These are phyloP conservation scores for Trametes hirsuta DNA, from an alignment of 1,284 basidiomycete genomes.

Conservation along the genomic window DNA sequence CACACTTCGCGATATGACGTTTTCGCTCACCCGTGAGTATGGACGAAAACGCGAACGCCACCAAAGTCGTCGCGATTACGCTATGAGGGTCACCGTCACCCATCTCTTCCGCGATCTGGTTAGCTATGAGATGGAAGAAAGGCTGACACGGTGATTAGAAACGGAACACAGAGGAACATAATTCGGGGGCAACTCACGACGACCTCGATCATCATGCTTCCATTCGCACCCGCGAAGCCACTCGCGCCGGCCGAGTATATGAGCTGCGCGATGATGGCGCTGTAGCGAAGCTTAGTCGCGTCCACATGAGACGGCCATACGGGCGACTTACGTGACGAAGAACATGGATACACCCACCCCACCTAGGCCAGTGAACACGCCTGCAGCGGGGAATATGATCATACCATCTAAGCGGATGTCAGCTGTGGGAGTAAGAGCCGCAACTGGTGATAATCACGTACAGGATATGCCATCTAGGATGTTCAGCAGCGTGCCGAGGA, in stretches of 20 bases:
- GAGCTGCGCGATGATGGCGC: slow-evolving; percentile 81
- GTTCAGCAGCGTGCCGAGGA: slow-evolving; percentile 88
- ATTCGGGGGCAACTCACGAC: slow-evolving; percentile 62
- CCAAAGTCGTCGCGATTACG: slow-evolving; percentile 90
- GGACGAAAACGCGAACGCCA: slow-evolving; percentile 87
- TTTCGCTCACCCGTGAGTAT: slow-evolving; percentile 78
- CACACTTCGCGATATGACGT: not conserved
- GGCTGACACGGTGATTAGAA: slow-evolving; percentile 52
- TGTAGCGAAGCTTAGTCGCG: slow-evolving; percentile 23
- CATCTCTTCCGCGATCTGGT: slow-evolving; percentile 73
- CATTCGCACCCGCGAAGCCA: slow-evolving; percentile 89
- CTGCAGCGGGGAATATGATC: slow-evolving; percentile 89
- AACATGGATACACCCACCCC: slow-evolving; percentile 95
- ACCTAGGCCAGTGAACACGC: slow-evolving; percentile 82
- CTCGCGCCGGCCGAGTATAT: slow-evolving; percentile 88
- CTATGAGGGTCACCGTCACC: slow-evolving; percentile 72
- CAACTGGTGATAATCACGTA: slow-evolving; percentile 43
- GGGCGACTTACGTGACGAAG: slow-evolving; percentile 71
- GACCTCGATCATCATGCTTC: slow-evolving; percentile 99
- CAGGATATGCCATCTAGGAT: slow-evolving; percentile 93
- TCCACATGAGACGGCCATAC: not conserved
- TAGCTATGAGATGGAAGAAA: slow-evolving; percentile 93
- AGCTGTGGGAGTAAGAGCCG: not conserved
- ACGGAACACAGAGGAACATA: not conserved
- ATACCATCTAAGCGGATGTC: slow-evolving; percentile 60